Conservation (phyloP, 2,329 filamentous ascomycete genomes). For the Thelonectria rubi region DNA sequence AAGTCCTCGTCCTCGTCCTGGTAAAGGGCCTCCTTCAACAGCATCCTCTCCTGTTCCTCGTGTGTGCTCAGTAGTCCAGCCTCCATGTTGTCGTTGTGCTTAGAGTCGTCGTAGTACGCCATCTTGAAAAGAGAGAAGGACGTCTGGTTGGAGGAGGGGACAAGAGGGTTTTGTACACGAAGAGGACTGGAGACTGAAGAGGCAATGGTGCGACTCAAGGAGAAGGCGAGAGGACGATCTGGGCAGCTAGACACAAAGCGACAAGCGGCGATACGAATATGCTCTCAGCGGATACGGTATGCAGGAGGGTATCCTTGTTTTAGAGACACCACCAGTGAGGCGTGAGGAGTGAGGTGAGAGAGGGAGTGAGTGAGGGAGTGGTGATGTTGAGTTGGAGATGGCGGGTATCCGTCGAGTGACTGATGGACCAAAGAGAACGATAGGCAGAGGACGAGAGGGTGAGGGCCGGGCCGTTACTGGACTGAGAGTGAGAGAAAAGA, state of each 20-base stretch:
- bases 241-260: conserved; percentile 28
- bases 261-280: conserved; percentile 25
- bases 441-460: conserved; percentile 36
- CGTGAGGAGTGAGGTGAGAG: conserved; percentile 24
- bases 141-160: conserved; percentile 15
- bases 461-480: conserved; percentile 25
- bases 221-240: conserved; percentile 31
- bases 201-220: conserved; percentile 26
- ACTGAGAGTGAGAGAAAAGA: conserved; percentile 23
- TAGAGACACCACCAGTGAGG: conserved; percentile 21
- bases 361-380: conserved; percentile 17
- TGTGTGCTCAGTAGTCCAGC: conserved; percentile 43
- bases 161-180: conserved; percentile 38
- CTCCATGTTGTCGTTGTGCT: conserved; percentile 44
- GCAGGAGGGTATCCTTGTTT: conserved; percentile 15
- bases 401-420: conserved; percentile 22
- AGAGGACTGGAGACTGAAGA: neutral
- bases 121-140: conserved; percentile 26
- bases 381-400: conserved; percentile 30
- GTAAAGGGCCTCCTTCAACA: conserved; percentile 41
- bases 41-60: conserved; percentile 42
- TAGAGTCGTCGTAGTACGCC: conserved; percentile 32
- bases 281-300: conserved; percentile 18
- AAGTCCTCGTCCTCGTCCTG: conserved; percentile 42
- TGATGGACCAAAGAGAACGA: conserved; percentile 5